Base-by-base conservation (phyloP, 2,329 filamentous ascomycete genomes). In the Microsporum canis region DNA sequence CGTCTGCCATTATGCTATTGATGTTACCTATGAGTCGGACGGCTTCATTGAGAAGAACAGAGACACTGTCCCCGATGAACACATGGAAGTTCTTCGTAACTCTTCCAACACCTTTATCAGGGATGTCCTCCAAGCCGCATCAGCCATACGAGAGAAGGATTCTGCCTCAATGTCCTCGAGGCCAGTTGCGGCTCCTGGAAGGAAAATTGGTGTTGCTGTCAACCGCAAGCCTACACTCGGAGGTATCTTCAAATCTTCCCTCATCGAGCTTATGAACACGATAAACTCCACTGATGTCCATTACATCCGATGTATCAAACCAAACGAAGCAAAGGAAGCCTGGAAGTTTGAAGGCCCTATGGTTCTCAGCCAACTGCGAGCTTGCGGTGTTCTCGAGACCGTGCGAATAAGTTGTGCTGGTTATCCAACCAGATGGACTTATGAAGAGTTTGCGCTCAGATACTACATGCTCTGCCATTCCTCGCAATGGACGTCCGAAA, bases 11-110 rank as follows among this genome's bases (percentile, higher is more conserved):
- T 99, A 99, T 76, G 94, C 94, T 59, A 82, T 99, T 61, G 94
- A 99, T 70, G 94, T 99, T 68, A 97, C 92, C 17, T 99, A 99
- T 73, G 94, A 99, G 75, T 97, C 92, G 1, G 94, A 99, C 68
- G 94, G 94, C 55, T 99, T 99, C 77, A 96, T 99, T 70, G 95
- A 99, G 75, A 99, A 99, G 83, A 99, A 99, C 76, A 86, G 94
- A 74, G 94, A 99, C 75, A 99, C 95, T 23, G 94, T 99, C 55
- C 94, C 94, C 4, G 94, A 99, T 71, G 94, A 99, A 77, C 94
- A 97, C 72, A 89, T 99, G 86, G 91, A 94, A 62, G 88, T 99
- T 41, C 82, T 99, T 65, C 87, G 85, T 67, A 85, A 86, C 58
- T 95, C 91, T 0, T 87, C 84, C 36, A 99, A 96, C 75, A 78